Conservation (phyloP, 2,329 filamentous ascomycete genomes). For the Juglanconis oblonga region DNA sequence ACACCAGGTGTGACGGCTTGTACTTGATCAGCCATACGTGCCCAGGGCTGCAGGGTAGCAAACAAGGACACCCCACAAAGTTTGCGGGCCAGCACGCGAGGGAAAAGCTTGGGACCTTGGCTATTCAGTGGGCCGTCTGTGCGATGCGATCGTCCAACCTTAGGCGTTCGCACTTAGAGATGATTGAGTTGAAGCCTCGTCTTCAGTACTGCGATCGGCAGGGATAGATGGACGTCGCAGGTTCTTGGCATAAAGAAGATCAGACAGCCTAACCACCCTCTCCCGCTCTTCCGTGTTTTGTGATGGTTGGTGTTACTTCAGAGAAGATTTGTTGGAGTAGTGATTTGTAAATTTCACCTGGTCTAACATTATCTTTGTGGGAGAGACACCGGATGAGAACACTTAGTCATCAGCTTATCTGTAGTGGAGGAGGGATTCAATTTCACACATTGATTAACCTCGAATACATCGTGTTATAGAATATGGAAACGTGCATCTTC, state of each 20-base stretch:
- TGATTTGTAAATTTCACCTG: not conserved
- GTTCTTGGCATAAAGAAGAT: constrained; percentile 6
- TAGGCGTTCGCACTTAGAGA: not conserved
- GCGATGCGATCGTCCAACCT: not conserved
- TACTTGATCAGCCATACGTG: constrained; percentile 15
- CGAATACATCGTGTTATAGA: too few relatives aligned
- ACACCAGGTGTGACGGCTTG: constrained; percentile 15
- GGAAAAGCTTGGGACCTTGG: constrained; percentile 3
- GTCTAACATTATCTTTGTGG: not conserved
- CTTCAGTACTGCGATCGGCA: not conserved
- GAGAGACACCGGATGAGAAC: not conserved
- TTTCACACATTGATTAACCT: too few relatives aligned
- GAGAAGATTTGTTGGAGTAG: not conserved
- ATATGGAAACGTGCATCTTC: too few relatives aligned
- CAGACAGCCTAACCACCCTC: constrained; percentile 12
- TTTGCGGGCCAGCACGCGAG: not conserved
- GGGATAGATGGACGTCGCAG: not conserved
- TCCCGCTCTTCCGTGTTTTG: constrained; percentile 14
- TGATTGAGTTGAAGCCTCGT: not conserved
- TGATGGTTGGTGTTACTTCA: not conserved
- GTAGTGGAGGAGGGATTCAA: not conserved
- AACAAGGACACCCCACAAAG: not conserved
- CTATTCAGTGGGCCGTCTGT: constrained; percentile 8
- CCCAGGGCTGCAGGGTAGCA: constrained; percentile 1
- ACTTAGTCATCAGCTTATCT: not conserved